Conservation (phyloP, 2,329 filamentous ascomycete genomes). For the Colletotrichum kahawae region DNA sequence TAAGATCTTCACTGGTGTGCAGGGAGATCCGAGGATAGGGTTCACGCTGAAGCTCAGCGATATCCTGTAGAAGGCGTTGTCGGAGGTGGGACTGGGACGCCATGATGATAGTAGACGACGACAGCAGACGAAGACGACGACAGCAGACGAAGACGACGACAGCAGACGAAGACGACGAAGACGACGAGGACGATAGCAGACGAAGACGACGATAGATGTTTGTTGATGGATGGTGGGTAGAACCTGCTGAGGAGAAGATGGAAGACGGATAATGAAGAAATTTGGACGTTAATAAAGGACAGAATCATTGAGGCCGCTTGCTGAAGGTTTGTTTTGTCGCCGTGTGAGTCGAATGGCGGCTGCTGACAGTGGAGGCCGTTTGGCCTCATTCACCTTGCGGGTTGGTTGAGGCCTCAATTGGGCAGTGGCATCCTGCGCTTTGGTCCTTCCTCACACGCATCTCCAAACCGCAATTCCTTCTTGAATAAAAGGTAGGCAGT, state of each 20-base stretch:
- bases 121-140: neutral
- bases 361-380: neutral
- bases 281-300: neutral
- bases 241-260: neutral
- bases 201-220: neutral
- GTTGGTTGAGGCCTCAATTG: neutral
- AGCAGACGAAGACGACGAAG: neutral
- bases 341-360: neutral
- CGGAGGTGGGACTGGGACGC: neutral
- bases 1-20: slow-evolving; percentile 38
- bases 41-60: slow-evolving; percentile 47
- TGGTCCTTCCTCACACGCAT: neutral
- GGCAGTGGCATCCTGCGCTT: neutral
- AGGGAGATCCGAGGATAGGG: slow-evolving; percentile 53
- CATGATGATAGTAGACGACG: neutral
- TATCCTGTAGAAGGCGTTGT: slow-evolving; percentile 44
- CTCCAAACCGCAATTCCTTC: neutral
- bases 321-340: neutral
- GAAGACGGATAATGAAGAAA: neutral
- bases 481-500: neutral
- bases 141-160: neutral
- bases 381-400: neutral
- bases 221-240: neutral
- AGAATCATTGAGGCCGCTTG: neutral
- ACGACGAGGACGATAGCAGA: neutral